Conservation (phyloP, 441 rosid species). For the Pelargonium australe region DNA sequence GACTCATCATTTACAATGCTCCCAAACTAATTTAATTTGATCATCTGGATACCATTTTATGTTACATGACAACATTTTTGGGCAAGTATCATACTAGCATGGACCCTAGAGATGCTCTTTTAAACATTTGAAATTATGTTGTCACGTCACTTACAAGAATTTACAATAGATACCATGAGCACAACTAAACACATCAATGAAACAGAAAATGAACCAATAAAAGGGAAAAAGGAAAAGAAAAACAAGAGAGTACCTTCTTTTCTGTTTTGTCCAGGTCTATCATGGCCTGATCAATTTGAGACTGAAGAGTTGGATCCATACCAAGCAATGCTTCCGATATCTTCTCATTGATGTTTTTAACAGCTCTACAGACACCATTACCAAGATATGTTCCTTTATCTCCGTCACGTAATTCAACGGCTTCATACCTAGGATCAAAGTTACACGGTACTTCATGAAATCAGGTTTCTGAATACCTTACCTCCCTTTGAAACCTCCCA, state of each 20-base stretch:
- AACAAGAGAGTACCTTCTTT: conserved; percentile 51
- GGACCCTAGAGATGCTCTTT: not conserved
- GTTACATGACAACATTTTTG: too few relatives aligned
- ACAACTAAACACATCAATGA: not conserved
- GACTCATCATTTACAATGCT: too few relatives aligned
- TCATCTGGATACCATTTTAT: too few relatives aligned
- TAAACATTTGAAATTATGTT: not conserved
- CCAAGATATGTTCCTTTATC: conserved; percentile 89
- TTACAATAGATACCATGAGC: not conserved
- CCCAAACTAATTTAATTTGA: too few relatives aligned
- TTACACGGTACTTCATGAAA: not conserved
- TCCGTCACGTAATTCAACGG: conserved; percentile 88
- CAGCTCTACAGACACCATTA: conserved; percentile 81
- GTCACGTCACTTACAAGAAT: not conserved
- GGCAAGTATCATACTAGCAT: too few relatives aligned
- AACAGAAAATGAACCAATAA: not conserved
- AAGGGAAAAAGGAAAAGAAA: not conserved
- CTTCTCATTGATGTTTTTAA: conserved; percentile 79
- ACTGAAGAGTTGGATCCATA: conserved; percentile 88
- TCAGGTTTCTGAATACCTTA: not conserved
- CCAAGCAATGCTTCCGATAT: conserved; percentile 82
- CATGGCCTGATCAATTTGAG: conserved; percentile 95
- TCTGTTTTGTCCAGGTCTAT: conserved; percentile 90
- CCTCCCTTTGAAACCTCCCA: not conserved
- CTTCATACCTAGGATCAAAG: conserved; percentile 65